A percentile compares a stretch with the other conserved stretches of the same genome.
Evolutionary conservation across 805 yeast genomes (phyloP).

Genomic region (Grigorovia yakushimaensis): DNA sequence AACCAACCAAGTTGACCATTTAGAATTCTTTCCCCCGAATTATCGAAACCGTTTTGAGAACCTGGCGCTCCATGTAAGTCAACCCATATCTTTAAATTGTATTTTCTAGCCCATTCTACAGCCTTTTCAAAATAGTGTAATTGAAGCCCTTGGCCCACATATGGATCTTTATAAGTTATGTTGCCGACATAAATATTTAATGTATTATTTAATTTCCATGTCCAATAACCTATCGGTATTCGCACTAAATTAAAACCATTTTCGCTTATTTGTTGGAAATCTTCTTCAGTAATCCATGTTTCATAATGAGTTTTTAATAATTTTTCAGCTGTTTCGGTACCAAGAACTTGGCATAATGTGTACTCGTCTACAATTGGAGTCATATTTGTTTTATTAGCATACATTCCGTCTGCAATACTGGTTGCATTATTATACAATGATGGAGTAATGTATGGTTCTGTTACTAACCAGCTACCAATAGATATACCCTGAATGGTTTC

Average conservation of each 20-base stretch:
- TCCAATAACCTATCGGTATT: constrained; percentile 78
- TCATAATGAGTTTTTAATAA: constrained; percentile 46
- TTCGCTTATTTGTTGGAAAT: constrained; percentile 40
- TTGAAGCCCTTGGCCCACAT: constrained; percentile 47
- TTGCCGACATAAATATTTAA: constrained; percentile 9
- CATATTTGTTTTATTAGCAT: constrained; percentile 15
- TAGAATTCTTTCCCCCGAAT: constrained; percentile 54
- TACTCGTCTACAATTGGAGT: constrained; percentile 47
- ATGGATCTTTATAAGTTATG: constrained; percentile 42
- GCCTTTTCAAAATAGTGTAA: constrained; percentile 54
- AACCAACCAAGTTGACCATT: constrained; percentile 36
- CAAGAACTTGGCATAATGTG: constrained; percentile 40
- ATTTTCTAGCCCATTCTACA: constrained; percentile 53
- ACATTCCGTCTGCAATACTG: constrained; percentile 12
- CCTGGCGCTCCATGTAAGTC: constrained; percentile 81
- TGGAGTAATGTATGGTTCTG: constrained; percentile 66
- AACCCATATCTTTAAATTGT: constrained; percentile 58
- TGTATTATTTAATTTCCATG: constrained; percentile 37
- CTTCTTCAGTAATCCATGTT: constrained; percentile 48
- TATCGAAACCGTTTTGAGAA: constrained; percentile 80
- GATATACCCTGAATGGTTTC: constrained; percentile 34
- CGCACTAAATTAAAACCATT: constrained; percentile 63
- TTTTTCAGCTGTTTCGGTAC: constrained; percentile 34
- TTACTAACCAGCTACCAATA: constrained; percentile 64
- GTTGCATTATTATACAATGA: constrained; percentile 35